Conservation (phyloP, 805 yeast species). For the Candida michaelii region DNA sequence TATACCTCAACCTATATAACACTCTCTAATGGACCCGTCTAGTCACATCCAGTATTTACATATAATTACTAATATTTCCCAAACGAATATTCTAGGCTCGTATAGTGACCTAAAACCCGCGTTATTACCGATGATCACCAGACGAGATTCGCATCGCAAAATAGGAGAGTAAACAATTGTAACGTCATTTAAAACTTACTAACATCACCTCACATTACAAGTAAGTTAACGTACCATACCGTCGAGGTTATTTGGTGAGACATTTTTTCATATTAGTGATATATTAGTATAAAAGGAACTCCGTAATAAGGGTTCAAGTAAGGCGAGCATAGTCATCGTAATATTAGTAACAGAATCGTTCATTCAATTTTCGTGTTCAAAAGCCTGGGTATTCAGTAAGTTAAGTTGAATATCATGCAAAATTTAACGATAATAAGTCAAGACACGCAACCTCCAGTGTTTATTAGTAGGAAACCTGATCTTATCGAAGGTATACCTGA, state of each 20-base stretch:
- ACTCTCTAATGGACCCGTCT: too few relatives aligned
- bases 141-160: slow-evolving; percentile 4
- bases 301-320: too few relatives aligned
- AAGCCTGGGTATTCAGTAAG: too few relatives aligned
- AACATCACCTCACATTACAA: not conserved
- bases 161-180: not conserved
- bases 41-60: too few relatives aligned
- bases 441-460: slow-evolving; percentile 2
- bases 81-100: too few relatives aligned
- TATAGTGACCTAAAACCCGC: not conserved
- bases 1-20: too few relatives aligned
- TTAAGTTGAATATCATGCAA: not conserved
- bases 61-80: too few relatives aligned
- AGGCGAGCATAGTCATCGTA: too few relatives aligned
- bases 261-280: too few relatives aligned
- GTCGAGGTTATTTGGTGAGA: not conserved
- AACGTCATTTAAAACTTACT: not conserved
- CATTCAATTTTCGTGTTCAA: too few relatives aligned
- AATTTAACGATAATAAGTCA: slow-evolving; percentile 6
- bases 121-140: slow-evolving; percentile 1
- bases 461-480: slow-evolving; percentile 26
- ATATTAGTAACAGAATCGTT: too few relatives aligned
- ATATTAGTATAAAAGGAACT: too few relatives aligned
- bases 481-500: slow-evolving; percentile 68
- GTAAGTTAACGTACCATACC: not conserved